These are phyloP conservation scores for Tagetes erecta DNA, from an alignment of 129 eudicot species.

Conservation along the genomic window DNA sequence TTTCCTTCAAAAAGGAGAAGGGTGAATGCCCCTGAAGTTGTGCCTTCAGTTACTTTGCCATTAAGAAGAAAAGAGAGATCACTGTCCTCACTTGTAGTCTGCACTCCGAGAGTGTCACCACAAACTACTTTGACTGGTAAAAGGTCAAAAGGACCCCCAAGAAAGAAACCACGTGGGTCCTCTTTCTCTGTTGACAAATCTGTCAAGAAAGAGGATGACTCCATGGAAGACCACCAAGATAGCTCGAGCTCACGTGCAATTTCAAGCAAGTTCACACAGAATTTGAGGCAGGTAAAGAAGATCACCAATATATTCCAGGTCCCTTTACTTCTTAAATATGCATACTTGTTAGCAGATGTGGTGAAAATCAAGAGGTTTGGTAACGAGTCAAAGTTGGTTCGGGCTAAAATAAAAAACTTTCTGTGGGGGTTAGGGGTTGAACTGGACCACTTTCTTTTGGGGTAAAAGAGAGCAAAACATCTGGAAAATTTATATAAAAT, in stretches of 20 bases:
- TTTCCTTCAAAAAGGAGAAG: constrained; percentile 73
- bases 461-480: neutral
- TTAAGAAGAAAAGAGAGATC: constrained; percentile 84
- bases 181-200: constrained; percentile 61
- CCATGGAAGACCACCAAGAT: constrained; percentile 62
- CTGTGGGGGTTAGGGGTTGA: neutral
- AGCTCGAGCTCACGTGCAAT: constrained; percentile 76
- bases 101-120: constrained; percentile 71
- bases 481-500: neutral
- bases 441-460: neutral
- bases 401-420: neutral
- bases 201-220: constrained; percentile 63
- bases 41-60: constrained; percentile 55
- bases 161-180: constrained; percentile 65
- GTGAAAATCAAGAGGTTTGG: neutral
- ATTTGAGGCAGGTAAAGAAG: constrained; percentile 60
- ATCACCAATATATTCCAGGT: neutral
- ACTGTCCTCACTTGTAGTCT: constrained; percentile 76
- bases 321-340: constrained; percentile 16
- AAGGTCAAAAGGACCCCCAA: constrained; percentile 59
- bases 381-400: neutral
- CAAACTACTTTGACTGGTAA: constrained; percentile 66
- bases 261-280: constrained; percentile 59
- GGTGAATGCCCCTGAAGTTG: constrained; percentile 60
- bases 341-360: constrained; percentile 6